phyloP scores from a whole-genome alignment of 108 stramenopile genomes.

The Chaetoceros tenuissimus region DNA sequence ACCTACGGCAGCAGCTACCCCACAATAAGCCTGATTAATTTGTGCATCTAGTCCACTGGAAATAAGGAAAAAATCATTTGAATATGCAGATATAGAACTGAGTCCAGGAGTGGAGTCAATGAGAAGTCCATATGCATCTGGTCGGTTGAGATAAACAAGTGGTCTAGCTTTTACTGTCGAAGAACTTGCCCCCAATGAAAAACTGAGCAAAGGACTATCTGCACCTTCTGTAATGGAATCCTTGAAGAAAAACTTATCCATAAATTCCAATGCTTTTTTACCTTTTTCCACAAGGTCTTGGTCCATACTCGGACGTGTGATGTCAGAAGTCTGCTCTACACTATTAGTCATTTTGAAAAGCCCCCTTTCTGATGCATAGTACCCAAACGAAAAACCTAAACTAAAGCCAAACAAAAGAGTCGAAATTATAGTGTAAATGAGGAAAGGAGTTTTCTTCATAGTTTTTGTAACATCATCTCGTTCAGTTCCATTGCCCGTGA shows the following conservation, averaged over 20 bases:
- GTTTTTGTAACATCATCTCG: too few relatives aligned
- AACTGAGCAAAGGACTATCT: neutral
- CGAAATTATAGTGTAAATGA: neutral
- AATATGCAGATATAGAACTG: slow-evolving; percentile 13
- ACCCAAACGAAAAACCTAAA: neutral
- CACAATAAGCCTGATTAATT: slow-evolving; percentile 81
- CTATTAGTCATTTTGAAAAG: neutral
- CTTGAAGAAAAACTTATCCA: neutral
- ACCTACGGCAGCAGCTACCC: slow-evolving; percentile 53
- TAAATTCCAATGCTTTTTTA: neutral
- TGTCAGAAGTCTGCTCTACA: too few relatives aligned
- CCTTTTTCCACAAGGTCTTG: neutral
- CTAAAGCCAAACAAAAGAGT: neutral
- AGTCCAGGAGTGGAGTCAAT: neutral
- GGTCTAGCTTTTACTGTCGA: neutral
- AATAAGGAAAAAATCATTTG: slow-evolving; percentile 53
- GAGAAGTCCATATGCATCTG: neutral
- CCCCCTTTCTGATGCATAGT: neutral
- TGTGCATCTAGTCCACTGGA: slow-evolving; percentile 76
- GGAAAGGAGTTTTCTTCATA: too few relatives aligned
- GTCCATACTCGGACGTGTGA: too few relatives aligned
- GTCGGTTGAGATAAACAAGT: neutral
- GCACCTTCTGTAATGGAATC: neutral
- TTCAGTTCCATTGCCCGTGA: too few relatives aligned
- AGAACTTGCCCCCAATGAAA: neutral